Evolutionary conservation across 306 rosid species (phyloP).

Genomic region (Ormosia emarginata): DNA sequence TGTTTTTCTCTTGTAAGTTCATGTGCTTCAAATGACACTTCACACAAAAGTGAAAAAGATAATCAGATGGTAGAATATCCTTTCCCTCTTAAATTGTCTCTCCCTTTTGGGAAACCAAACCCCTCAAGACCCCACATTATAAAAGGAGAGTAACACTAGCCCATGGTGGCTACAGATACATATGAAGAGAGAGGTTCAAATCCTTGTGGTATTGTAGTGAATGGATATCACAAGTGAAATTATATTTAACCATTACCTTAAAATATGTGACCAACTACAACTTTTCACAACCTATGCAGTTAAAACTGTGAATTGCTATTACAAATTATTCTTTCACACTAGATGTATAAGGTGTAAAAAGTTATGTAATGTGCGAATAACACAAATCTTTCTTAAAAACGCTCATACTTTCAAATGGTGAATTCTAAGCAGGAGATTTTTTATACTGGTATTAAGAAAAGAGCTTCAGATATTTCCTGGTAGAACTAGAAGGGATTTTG

Average conservation of each 20-base stretch:
- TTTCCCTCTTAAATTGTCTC: constrained; percentile 23
- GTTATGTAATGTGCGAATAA: background rate
- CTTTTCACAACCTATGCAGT: background rate
- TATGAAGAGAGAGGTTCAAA: constrained; percentile 13
- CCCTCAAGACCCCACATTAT: constrained; percentile 19
- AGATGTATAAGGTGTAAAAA: background rate
- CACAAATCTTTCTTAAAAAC: background rate
- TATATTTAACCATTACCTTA: background rate
- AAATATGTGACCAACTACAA: background rate
- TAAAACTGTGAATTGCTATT: background rate
- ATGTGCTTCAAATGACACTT: constrained; percentile 20
- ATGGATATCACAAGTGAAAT: background rate
- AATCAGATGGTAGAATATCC: constrained; percentile 16
- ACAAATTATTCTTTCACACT: background rate
- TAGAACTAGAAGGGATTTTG: background rate
- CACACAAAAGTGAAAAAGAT: background rate
- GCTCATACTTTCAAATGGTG: background rate
- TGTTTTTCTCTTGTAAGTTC: background rate
- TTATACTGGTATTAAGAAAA: background rate
- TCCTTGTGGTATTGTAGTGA: background rate
- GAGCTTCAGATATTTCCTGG: background rate
- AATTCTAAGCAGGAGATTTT: background rate
- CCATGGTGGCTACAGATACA: constrained; percentile 13
- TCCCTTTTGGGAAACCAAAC: constrained; percentile 21
- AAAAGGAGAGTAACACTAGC: constrained; percentile 15